Evolutionary conservation across 441 rosid genomes (phyloP).

Genomic region (Theobroma grandiflorum): DNA sequence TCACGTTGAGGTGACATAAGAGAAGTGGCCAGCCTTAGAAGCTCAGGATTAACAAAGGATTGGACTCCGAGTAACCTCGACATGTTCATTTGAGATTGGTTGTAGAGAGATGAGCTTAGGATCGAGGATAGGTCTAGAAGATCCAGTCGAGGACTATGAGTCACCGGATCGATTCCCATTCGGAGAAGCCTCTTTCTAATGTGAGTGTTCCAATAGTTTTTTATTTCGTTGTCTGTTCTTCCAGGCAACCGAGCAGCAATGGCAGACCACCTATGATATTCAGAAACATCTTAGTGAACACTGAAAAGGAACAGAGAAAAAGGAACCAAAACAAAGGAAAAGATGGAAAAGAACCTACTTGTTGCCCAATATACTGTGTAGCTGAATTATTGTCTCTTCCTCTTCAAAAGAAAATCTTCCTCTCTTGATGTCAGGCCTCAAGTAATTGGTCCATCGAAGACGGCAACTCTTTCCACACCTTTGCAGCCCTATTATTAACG

Average conservation of each 20-base stretch:
- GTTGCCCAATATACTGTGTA: slow-evolving; percentile 67
- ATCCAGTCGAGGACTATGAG: slow-evolving; percentile 84
- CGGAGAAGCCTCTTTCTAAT: slow-evolving; percentile 78
- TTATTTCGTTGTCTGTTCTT: slow-evolving; percentile 94
- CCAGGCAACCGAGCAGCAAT: slow-evolving; percentile 93
- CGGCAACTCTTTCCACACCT: slow-evolving; percentile 81
- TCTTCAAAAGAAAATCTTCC: slow-evolving; percentile 71
- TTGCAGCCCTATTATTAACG: slow-evolving; percentile 52
- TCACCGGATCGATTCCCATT: slow-evolving; percentile 93
- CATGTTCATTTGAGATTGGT: slow-evolving; percentile 50
- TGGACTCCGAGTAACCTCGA: slow-evolving; percentile 58
- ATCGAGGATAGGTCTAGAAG: slow-evolving; percentile 81
- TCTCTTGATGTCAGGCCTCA: slow-evolving; percentile 74
- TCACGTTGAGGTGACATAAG: slow-evolving; percentile 53
- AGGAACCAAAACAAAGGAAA: not conserved
- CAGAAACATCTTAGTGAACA: not conserved
- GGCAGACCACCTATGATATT: slow-evolving; percentile 76
- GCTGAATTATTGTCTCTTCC: slow-evolving; percentile 67
- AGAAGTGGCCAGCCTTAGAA: slow-evolving; percentile 62
- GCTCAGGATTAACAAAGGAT: slow-evolving; percentile 57
- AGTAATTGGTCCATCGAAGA: slow-evolving; percentile 70
- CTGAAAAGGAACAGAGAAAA: not conserved
- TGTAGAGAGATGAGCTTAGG: slow-evolving; percentile 58
- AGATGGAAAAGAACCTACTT: slow-evolving; percentile 45
- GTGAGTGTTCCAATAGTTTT: slow-evolving; percentile 96